Percentiles rank a stretch among this genome's conserved stretches.
These are phyloP conservation scores for Penicillium italicum DNA, from an alignment of 2,329 filamentous ascomycete species.

Conservation along the genomic window DNA sequence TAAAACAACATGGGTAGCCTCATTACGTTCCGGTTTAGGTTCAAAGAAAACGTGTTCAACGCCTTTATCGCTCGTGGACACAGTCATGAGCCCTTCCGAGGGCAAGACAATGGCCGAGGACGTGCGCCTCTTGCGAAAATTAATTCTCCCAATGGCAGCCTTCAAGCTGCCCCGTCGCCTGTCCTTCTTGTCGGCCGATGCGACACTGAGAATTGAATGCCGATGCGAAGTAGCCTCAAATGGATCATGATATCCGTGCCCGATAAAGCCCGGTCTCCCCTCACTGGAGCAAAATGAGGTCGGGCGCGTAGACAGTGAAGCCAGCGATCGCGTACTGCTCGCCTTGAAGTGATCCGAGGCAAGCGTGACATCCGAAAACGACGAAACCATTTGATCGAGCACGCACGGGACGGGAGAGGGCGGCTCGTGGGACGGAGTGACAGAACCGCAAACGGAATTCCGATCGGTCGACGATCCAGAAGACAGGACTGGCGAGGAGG, in stretches of 20 bases:
- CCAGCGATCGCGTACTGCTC: slow-evolving; percentile 37
- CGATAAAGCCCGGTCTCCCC: slow-evolving; percentile 21
- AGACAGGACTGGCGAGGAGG: slow-evolving; percentile 34
- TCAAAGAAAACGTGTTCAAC: slow-evolving; percentile 40
- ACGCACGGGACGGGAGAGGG: slow-evolving; percentile 13
- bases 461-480: slow-evolving; percentile 34
- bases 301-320: slow-evolving; percentile 40
- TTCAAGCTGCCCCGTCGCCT: slow-evolving; percentile 33
- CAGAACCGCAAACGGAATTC: slow-evolving; percentile 27
- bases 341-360: slow-evolving; percentile 29
- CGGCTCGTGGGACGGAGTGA: slow-evolving; percentile 24
- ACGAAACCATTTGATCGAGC: slow-evolving; percentile 31
- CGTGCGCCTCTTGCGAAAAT: slow-evolving; percentile 35
- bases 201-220: slow-evolving; percentile 29
- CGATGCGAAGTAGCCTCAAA: slow-evolving; percentile 16
- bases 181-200: slow-evolving; percentile 30
- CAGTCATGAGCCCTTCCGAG: slow-evolving; percentile 26
- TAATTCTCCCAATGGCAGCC: slow-evolving; percentile 35
- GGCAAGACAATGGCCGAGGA: slow-evolving; percentile 30
- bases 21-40: slow-evolving; percentile 10
- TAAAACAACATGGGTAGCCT: neutral
- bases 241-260: slow-evolving; percentile 16
- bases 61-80: slow-evolving; percentile 25
- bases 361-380: slow-evolving; percentile 33
- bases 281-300: slow-evolving; percentile 40